A percentile compares a stretch with the other conserved stretches of the same genome.
phyloP scores from a whole-genome alignment of 2,329 filamentous ascomycete genomes.

The Periconia macrospinosa region DNA sequence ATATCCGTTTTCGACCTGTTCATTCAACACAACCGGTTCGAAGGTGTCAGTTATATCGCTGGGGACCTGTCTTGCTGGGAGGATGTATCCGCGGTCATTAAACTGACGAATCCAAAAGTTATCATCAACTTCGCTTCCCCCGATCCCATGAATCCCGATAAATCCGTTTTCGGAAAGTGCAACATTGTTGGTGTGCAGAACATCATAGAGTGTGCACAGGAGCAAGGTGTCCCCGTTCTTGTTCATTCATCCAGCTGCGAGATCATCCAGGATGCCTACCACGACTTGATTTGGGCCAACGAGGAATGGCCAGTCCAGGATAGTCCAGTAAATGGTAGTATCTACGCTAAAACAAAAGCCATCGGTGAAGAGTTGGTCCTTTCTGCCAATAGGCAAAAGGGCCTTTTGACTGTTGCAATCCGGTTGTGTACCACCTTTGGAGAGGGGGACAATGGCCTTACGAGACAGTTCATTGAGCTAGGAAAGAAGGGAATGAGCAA shows the following conservation, averaged over 20 bases:
- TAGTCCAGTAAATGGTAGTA: slow-evolving; percentile 3
- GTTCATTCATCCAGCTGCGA: slow-evolving; percentile 21
- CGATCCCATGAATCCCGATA: not conserved
- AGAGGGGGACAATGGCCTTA: slow-evolving; percentile 12
- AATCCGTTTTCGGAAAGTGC: slow-evolving; percentile 6
- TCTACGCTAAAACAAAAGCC: slow-evolving; percentile 16
- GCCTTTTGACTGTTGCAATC: slow-evolving; percentile 12
- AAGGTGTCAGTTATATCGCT: slow-evolving; percentile 6
- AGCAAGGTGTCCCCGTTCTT: slow-evolving; percentile 12
- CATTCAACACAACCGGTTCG: slow-evolving; percentile 10
- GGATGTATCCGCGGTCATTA: slow-evolving; percentile 2
- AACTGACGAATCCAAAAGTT: slow-evolving; percentile 6
- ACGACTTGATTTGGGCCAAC: slow-evolving; percentile 12
- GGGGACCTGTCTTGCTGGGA: slow-evolving; percentile 8
- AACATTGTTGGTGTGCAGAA: slow-evolving; percentile 13
- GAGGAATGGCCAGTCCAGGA: slow-evolving; percentile 10
- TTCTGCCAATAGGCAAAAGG: slow-evolving; percentile 14
- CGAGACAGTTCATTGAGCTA: slow-evolving; percentile 8
- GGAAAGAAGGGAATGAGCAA: slow-evolving; percentile 9
- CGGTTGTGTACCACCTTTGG: slow-evolving; percentile 11
- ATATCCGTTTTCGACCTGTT: slow-evolving; percentile 13
- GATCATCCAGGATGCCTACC: slow-evolving; percentile 18
- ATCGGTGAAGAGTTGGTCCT: slow-evolving; percentile 20
- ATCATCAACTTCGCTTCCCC: slow-evolving; percentile 18
- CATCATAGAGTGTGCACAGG: slow-evolving; percentile 11